Conservation (phyloP, 2,329 filamentous ascomycete species). For the Endoconidiophora laricicola region DNA sequence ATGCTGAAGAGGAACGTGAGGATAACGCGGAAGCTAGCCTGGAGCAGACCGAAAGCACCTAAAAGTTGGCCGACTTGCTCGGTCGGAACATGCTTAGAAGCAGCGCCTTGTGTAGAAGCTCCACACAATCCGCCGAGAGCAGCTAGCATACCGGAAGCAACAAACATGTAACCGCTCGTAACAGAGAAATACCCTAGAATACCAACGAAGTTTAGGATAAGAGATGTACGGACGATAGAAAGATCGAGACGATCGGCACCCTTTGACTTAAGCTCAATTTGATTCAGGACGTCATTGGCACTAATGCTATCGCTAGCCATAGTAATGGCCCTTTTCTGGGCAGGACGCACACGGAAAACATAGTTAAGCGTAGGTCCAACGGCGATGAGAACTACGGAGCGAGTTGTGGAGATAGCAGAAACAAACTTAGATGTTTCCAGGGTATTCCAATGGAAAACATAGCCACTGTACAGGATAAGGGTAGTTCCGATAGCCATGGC, state of each 20-base stretch:
- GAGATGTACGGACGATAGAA: slow-evolving; percentile 54
- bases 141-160: slow-evolving; percentile 54
- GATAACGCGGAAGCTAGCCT: slow-evolving; percentile 63
- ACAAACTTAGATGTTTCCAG: slow-evolving; percentile 68
- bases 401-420: slow-evolving; percentile 58
- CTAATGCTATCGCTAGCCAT: slow-evolving; percentile 5
- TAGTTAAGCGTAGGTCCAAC: slow-evolving; percentile 65
- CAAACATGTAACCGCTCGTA: slow-evolving; percentile 45
- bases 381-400: slow-evolving; percentile 59
- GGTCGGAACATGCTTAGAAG: slow-evolving; percentile 81
- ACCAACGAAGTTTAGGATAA: slow-evolving; percentile 62
- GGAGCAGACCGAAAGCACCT: slow-evolving; percentile 71
- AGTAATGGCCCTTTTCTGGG: slow-evolving; percentile 22
- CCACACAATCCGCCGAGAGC: slow-evolving; percentile 70
- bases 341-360: slow-evolving; percentile 44
- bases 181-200: slow-evolving; percentile 58
- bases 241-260: slow-evolving; percentile 70
- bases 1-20: slow-evolving; percentile 72
- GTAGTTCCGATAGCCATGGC: slow-evolving; percentile 67
- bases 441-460: slow-evolving; percentile 66
- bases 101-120: slow-evolving; percentile 64
- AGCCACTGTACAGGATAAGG: slow-evolving; percentile 67
- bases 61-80: slow-evolving; percentile 75
- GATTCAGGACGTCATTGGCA: slow-evolving; percentile 5
- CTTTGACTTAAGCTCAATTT: slow-evolving; percentile 24